Base-by-base conservation (phyloP, 192 early-diverging fungal genomes). In the Mortierella hygrophila region DNA sequence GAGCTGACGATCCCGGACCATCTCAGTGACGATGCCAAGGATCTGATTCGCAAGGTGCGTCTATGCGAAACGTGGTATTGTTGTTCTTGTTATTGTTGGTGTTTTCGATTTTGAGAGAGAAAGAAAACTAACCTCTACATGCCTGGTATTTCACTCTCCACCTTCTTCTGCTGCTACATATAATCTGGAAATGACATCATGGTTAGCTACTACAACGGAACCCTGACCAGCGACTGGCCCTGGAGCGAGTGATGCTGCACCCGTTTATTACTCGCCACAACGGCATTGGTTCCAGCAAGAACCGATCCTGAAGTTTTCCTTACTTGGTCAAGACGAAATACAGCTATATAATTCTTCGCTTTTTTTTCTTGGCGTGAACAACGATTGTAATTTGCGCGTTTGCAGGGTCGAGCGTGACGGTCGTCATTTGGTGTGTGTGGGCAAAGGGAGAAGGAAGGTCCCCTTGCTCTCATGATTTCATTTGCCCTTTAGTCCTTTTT, bases 1-100 rank as follows among this genome's bases (percentile, higher is more conserved):
- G 96, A 99, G 65, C 78, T 98, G 29, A 90, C 92, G 49, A 93
- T 98, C 29, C 98, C 98, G 15, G 91, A 92, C 4, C 90, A 92
- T 90, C 90, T 99, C 26, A 95, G 94, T 72, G 65, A 74, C 4
- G 95, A 96, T 79, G 98, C 98, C 0, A 89, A 89, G 72, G 97
- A 99, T 87, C 88, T 99, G 57, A 98, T 99, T 71, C 82, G 60
- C 42, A 95, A 93, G 91, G 95, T 96, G 85, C 29, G 60, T 65
- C 60, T 4, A 65, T 46, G 44, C 44, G 44, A 46, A 11, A 38
- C 18, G 32, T 23, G 2, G 6, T 42, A 23, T 42, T 21, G 23
- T 40, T 7, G 20, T 49, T 2, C 7, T 49, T 38, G 15, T 20
- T 38, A 32, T 7, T 32, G 20, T 7, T 23, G 32, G 7, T 40